Percentiles rank a stretch among this genome's conserved stretches.
These are phyloP conservation scores for Trypanosoma brucei DNA, from an alignment of 208 protist genomes.

Conservation along the genomic window DNA sequence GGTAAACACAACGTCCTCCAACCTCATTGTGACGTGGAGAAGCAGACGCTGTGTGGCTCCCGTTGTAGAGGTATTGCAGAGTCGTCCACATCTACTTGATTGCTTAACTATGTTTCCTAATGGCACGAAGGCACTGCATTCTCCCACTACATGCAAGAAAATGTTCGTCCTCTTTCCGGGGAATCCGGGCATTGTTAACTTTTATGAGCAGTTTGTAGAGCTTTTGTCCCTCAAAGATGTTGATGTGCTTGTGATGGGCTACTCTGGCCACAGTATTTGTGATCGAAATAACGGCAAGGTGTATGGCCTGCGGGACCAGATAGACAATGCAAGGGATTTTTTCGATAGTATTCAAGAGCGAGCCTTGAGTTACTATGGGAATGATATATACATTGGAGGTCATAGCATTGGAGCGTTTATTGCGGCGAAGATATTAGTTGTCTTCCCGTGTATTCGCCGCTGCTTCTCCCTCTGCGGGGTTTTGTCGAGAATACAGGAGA, in stretches of 20 bases:
- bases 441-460: constrained; percentile 37
- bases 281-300: constrained; percentile 54
- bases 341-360: constrained; percentile 8
- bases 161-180: constrained; percentile 70
- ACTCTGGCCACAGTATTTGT: constrained; percentile 59
- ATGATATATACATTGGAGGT: constrained; percentile 56
- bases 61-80: constrained; percentile 64
- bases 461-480: constrained; percentile 70
- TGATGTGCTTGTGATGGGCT: constrained; percentile 76
- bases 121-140: constrained; percentile 1
- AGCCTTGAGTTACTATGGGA: constrained; percentile 29
- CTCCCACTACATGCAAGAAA: constrained; percentile 17
- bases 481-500: constrained; percentile 44
- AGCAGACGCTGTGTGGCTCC: constrained; percentile 20
- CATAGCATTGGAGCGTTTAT: constrained; percentile 83
- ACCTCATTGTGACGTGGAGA: constrained; percentile 30
- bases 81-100: constrained; percentile 39
- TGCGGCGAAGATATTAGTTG: constrained; percentile 48
- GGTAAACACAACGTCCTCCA: background rate
- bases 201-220: constrained; percentile 51
- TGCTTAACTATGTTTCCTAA: constrained; percentile 6
- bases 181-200: constrained; percentile 68
- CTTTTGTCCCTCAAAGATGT: constrained; percentile 22
- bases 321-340: constrained; percentile 61
- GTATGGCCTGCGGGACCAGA: constrained; percentile 64